Conservation (phyloP, 352 stramenopile species). For the Thalassiosira livingstoniorum region DNA sequence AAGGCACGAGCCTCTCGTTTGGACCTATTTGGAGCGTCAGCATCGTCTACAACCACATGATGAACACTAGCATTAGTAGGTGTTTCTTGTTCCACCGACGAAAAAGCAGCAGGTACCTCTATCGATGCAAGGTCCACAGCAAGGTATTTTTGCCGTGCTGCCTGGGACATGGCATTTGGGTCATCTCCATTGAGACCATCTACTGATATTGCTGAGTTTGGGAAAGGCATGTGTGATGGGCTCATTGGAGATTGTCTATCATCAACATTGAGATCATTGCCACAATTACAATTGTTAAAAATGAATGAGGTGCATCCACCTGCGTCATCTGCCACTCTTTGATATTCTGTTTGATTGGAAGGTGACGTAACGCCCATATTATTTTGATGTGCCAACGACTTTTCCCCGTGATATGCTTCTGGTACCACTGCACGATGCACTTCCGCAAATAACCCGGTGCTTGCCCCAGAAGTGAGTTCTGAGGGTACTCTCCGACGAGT, state of each 20-base stretch:
- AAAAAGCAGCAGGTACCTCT: slow-evolving; percentile 59
- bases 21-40: slow-evolving; percentile 75
- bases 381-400: background rate
- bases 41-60: slow-evolving; percentile 73
- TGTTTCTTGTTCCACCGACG: slow-evolving; percentile 37
- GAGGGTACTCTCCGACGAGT: background rate
- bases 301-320: slow-evolving; percentile 43
- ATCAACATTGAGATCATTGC: slow-evolving; percentile 14
- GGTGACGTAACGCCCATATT: background rate
- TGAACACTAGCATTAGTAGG: slow-evolving; percentile 1
- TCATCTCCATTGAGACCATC: background rate
- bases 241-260: background rate
- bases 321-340: background rate
- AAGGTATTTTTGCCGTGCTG: slow-evolving; percentile 30
- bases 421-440: slow-evolving; percentile 40
- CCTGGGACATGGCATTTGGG: background rate
- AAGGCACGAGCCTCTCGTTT: slow-evolving; percentile 69
- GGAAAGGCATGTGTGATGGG: background rate
- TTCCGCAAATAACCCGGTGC: slow-evolving; percentile 55
- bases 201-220: too few species aligned
- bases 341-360: background rate
- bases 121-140: slow-evolving; percentile 61
- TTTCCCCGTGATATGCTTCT: background rate
- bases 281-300: slow-evolving; percentile 36
- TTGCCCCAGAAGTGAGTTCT: slow-evolving; percentile 8